Base-by-base conservation (phyloP, 345 rosid genomes). In the Dimocarpus longan region DNA sequence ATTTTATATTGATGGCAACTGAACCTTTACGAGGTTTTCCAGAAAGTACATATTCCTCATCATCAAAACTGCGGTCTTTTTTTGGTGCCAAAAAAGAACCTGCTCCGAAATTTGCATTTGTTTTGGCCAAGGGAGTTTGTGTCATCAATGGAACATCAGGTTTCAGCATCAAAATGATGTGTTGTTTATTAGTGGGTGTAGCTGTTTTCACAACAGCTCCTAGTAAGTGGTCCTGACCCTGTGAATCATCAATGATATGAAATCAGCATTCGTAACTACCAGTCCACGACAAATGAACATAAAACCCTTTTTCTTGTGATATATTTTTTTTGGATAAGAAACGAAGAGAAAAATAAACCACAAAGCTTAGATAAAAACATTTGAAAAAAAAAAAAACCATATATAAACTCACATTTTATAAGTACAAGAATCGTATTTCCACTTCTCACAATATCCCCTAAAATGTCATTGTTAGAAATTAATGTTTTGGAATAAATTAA, bases 151-250 rank as follows among this genome's bases (percentile, higher is more conserved):
- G 88, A 43, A 83, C 79, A 79, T 95, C 89, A 79, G 97, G 93
- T 85, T 86, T 91, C 81, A 95, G 91, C 83, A 94, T 87, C 78
- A 92, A 84, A 56, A 94, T 91, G 44, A 94, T 88, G 81, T 82
- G 86, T 80, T 90, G 97, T 72, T 86, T 91, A 80, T 86, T 80
- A 73, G 73, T 82, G 75, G 68, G 59, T 71, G 92, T 77, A 82
- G 87, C 73, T 78, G 85, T 79, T 90, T 88, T 91, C 81, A 95
- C 80, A 69, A 94, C 87, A 66, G 89, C 97, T 84, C 99, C 99
- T 44, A 95, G 94, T 71, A 92, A 89, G 85, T 91, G 94, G 80
- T 92, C 97, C 82, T 87, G 90, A 54, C 71, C 92, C 94, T 92
- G 95, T 64, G 72, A 71, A 74, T 81, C 67, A 50, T 74, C n/a